phyloP scores from a whole-genome alignment of 1,139 yeast species.

The Saccharomyces uvarum region DNA sequence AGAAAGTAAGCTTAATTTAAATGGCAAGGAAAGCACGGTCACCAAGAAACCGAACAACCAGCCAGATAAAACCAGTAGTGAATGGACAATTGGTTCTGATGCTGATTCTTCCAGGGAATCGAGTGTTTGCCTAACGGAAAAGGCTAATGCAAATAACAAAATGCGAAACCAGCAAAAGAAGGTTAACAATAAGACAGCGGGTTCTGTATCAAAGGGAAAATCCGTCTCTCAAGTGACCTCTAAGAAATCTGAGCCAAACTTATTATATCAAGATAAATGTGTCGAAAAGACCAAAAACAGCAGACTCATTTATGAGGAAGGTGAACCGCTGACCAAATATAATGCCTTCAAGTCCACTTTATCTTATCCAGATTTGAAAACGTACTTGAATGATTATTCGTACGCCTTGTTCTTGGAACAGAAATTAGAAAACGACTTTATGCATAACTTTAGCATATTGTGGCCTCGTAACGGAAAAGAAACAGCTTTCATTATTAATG shows the following conservation, averaged over 20 bases:
- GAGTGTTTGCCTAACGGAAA: background rate
- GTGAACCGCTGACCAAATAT: slow-evolving; percentile 28
- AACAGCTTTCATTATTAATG: slow-evolving; percentile 32
- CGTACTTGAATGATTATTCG: slow-evolving; percentile 54
- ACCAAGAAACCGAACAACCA: background rate
- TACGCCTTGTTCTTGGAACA: slow-evolving; percentile 59
- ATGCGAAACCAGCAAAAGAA: background rate
- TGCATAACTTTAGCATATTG: slow-evolving; percentile 44
- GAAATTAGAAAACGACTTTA: slow-evolving; percentile 39
- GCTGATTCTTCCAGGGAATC: background rate
- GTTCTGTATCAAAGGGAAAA: background rate
- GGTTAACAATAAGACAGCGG: background rate
- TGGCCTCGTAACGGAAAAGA: slow-evolving; percentile 47
- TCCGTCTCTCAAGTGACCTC: background rate
- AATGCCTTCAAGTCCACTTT: slow-evolving; percentile 37
- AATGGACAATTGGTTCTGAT: background rate
- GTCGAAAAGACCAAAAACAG: slow-evolving; percentile 18
- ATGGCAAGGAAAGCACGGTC: background rate
- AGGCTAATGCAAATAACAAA: background rate
- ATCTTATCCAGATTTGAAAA: slow-evolving; percentile 41
- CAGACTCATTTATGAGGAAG: slow-evolving; percentile 47
- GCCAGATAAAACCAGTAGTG: background rate
- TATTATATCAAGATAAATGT: background rate
- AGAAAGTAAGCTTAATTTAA: background rate
- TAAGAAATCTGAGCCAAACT: background rate